These are phyloP conservation scores for Rhynchosporium graminicola DNA, from an alignment of 2,329 filamentous ascomycete genomes.

Conservation along the genomic window DNA sequence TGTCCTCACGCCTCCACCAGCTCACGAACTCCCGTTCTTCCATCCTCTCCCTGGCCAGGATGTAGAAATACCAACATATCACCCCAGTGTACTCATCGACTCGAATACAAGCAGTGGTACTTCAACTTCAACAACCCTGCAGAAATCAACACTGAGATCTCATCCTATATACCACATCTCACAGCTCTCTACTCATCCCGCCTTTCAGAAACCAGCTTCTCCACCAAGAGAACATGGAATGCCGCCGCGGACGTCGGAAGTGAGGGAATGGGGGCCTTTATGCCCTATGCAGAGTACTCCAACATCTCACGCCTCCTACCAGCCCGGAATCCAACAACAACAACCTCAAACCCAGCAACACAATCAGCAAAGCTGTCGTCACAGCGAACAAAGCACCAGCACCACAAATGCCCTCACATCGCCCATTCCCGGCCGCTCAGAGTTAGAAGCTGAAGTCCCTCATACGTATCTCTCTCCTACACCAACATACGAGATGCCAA, in stretches of 20 bases:
- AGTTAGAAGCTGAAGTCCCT: constrained; percentile 23
- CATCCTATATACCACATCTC: constrained; percentile 31
- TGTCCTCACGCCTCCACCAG: constrained; percentile 22
- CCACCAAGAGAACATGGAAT: constrained; percentile 4
- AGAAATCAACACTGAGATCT: constrained; percentile 20
- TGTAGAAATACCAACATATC: constrained; percentile 21
- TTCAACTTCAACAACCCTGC: constrained; percentile 3
- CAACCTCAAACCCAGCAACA: constrained; percentile 22
- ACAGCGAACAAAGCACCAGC: constrained; percentile 10
- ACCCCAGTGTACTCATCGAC: constrained; percentile 14
- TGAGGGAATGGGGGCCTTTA: not conserved
- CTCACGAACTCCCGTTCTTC: constrained; percentile 28
- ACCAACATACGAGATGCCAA: not conserved
- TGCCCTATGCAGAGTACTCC: constrained; percentile 1
- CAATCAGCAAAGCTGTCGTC: not conserved
- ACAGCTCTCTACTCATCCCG: constrained; percentile 27
- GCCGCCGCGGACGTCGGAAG: constrained; percentile 7
- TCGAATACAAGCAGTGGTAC: not conserved
- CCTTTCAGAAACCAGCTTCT: constrained; percentile 22
- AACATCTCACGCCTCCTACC: not conserved
- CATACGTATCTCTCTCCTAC: constrained; percentile 2
- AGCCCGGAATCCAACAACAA: not conserved
- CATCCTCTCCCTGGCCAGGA: constrained; percentile 23
- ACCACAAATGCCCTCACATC: constrained; percentile 6
- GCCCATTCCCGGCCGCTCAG: constrained; percentile 18